phyloP scores from a whole-genome alignment of 2,329 filamentous ascomycete genomes.

The Alternaria gaisen region DNA sequence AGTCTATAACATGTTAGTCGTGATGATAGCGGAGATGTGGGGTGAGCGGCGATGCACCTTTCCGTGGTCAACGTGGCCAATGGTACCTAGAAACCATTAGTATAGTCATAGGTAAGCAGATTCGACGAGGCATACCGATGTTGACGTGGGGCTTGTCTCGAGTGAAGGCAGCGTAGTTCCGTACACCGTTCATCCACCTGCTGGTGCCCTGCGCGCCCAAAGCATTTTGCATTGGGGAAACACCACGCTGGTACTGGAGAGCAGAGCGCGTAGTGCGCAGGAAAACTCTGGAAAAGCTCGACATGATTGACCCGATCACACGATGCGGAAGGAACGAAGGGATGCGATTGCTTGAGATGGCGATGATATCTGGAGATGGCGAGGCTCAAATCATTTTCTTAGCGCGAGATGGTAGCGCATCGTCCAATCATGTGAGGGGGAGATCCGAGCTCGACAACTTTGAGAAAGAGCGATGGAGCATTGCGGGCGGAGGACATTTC shows the following conservation, averaged over 20 bases:
- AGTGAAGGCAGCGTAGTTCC: constrained; percentile 75
- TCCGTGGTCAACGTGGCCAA: constrained; percentile 99
- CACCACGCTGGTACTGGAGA: constrained; percentile 69
- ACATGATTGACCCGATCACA: constrained; percentile 64
- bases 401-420: constrained; percentile 33
- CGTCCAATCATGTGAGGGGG: constrained; percentile 32
- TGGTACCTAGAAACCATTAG: constrained; percentile 71
- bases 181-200: constrained; percentile 70
- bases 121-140: constrained; percentile 72
- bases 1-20: constrained; percentile 68
- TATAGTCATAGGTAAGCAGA: not conserved
- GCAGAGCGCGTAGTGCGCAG: constrained; percentile 82
- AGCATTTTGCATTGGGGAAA: constrained; percentile 80
- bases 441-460: constrained; percentile 26
- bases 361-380: constrained; percentile 22
- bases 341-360: constrained; percentile 40
- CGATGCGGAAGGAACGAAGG: constrained; percentile 12
- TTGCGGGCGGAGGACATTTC: constrained; percentile 28
- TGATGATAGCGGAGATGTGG: constrained; percentile 18
- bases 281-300: constrained; percentile 82
- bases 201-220: constrained; percentile 69
- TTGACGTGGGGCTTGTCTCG: constrained; percentile 97
- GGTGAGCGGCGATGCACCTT: constrained; percentile 69
- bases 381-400: constrained; percentile 43
- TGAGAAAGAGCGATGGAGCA: constrained; percentile 5